Evolutionary conservation across 2,329 filamentous ascomycete genomes (phyloP), one percentile per base, ranked within the genome.

Genomic region (Blumeria hordei): DNA sequence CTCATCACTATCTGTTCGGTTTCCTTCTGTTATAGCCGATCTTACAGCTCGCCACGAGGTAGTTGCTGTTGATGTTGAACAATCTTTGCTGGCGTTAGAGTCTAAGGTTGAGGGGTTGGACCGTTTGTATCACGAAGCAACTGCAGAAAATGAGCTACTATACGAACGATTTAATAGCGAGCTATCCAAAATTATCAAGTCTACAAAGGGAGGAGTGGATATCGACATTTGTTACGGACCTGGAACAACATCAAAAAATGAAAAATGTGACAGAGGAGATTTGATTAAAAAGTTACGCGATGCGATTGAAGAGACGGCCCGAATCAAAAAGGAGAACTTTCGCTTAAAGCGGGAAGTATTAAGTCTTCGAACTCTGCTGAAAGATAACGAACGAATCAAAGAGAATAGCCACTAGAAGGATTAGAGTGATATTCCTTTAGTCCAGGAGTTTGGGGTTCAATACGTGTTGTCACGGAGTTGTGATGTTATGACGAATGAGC

Each of bases 161-260:
- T 95, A 95, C 67, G 84, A 90, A 60, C 82, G 81, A 58, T 94
- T 95, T 71, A 94, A 95, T 63, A 77, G 80, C n/a, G 90, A 95
- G 69, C 70, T 96, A 51, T 83, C 78, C 61, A 87, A 84, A 70
- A 85, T 95, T 57, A 74, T 88, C 45, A 83, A 79, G 66, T 85
- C 82, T 43, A 74, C 92, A 51, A 79, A 78, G 66, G 77, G 77
- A 57, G 82, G 81, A 60, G 77, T 78, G 3, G 51, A 53, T 16
- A 34, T n/a, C 10, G 18, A 28, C 1, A 32, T n/a, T 39, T n/a
- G 6, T 12, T 14, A 12, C 39, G 16, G 11, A 33, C 11, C n/a
- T 14, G 10, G 36, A 11, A 28, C 5, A 32, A 6, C 35, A n/a
- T 6, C 16, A 4, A 53, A 32, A 12, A 14, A 16, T n/a, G 35